Conservation (phyloP, 768 basidiomycete species). For the Tephrocybe rancida region DNA sequence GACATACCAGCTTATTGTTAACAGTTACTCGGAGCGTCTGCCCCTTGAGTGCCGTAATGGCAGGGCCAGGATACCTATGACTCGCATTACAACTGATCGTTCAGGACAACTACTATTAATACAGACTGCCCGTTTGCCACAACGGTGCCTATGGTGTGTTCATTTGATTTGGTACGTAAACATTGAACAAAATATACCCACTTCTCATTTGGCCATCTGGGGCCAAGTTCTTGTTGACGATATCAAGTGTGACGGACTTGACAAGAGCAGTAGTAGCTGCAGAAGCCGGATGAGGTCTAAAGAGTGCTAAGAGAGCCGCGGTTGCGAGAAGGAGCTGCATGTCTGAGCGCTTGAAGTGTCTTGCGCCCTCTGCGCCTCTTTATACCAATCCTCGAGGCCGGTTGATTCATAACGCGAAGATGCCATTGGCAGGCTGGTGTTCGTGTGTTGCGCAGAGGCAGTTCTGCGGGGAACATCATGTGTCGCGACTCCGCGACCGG, state of each 20-base stretch:
- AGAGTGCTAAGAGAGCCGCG: constrained; percentile 19
- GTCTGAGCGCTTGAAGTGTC: constrained; percentile 13
- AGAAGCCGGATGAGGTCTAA: constrained; percentile 12
- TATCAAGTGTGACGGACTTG: constrained; percentile 33
- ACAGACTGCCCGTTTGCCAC: constrained; percentile 26
- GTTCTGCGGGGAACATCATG: not conserved
- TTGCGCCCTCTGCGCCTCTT: not conserved
- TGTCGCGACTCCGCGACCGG: not conserved
- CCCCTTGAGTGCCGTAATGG: constrained; percentile 45
- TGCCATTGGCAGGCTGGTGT: constrained; percentile 2
- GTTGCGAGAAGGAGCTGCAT: constrained; percentile 24
- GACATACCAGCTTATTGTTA: constrained; percentile 40
- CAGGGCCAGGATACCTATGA: constrained; percentile 44
- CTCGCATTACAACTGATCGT: not conserved
- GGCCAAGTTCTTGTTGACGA: constrained; percentile 39
- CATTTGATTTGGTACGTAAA: not conserved
- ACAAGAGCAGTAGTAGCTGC: constrained; percentile 9
- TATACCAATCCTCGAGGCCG: constrained; percentile 7
- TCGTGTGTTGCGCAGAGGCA: constrained; percentile 8
- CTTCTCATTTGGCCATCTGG: constrained; percentile 44
- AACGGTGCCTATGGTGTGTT: constrained; percentile 17
- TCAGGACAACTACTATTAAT: not conserved
- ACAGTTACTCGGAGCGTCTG: constrained; percentile 45
- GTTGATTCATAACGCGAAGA: not conserved
- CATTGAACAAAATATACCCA: constrained; percentile 9